Evolutionary conservation across 2,329 filamentous ascomycete genomes (phyloP).

Genomic region (Venturia nashicola): DNA sequence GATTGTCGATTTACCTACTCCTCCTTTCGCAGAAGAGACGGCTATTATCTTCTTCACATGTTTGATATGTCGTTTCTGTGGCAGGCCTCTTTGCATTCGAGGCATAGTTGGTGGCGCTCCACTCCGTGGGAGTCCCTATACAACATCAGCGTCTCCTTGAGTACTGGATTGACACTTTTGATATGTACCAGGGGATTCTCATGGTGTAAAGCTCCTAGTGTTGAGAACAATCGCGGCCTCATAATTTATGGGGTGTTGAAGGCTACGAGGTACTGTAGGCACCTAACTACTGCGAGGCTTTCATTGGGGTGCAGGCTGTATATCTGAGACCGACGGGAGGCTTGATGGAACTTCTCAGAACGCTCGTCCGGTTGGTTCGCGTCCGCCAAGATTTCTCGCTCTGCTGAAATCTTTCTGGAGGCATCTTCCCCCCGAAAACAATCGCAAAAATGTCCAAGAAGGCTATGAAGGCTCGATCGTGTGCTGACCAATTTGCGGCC

Average conservation of each 20-base stretch:
- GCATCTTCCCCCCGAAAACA: neutral
- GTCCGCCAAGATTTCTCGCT: neutral
- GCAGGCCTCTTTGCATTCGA: conserved; percentile 68
- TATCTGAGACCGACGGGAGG: neutral
- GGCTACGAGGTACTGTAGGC: too few relatives aligned
- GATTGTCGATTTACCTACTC: conserved; percentile 95
- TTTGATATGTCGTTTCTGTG: conserved; percentile 66
- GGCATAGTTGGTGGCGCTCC: conserved; percentile 54
- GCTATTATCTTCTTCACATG: conserved; percentile 87
- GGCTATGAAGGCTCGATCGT: conserved; percentile 20
- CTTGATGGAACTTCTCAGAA: neutral
- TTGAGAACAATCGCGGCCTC: conserved; percentile 43
- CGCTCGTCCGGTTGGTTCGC: neutral
- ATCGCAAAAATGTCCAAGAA: neutral
- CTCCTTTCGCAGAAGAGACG: conserved; percentile 94
- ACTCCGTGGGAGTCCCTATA: conserved; percentile 70
- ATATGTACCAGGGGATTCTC: conserved; percentile 69
- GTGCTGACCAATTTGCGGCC: conserved; percentile 49
- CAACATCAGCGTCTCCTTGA: neutral
- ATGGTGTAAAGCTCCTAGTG: conserved; percentile 43
- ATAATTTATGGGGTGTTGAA: conserved; percentile 14
- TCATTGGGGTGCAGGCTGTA: too few relatives aligned
- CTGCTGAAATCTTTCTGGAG: neutral
- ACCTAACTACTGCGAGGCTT: too few relatives aligned
- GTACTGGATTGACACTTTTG: too few relatives aligned